Percentiles rank a stretch among this genome's conserved stretches.
These are phyloP conservation scores for Trametes sp. DNA, from an alignment of 1,284 basidiomycete species.

Conservation along the genomic window DNA sequence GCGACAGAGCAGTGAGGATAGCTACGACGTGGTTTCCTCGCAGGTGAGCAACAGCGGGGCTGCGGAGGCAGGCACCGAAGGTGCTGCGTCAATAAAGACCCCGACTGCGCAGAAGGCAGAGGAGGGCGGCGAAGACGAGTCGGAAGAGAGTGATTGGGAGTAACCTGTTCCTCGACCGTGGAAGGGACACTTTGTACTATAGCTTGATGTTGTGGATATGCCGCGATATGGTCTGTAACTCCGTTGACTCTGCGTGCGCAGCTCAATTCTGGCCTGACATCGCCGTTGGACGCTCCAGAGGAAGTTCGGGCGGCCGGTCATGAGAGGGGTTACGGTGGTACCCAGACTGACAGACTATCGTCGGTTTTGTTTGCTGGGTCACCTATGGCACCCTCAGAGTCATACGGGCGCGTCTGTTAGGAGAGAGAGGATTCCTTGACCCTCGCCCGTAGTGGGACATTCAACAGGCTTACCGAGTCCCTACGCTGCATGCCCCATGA, in stretches of 20 bases:
- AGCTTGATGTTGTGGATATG: neutral
- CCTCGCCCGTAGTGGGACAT: too few relatives aligned
- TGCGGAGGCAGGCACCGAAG: slow-evolving; percentile 3
- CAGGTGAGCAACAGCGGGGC: slow-evolving; percentile 43
- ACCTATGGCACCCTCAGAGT: too few relatives aligned
- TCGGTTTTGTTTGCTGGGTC: too few relatives aligned
- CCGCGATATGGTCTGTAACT: neutral
- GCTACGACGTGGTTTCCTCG: slow-evolving; percentile 76
- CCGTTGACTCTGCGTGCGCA: neutral
- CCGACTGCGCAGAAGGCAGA: slow-evolving; percentile 42
- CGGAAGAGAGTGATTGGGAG: slow-evolving; percentile 76
- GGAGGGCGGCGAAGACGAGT: slow-evolving; percentile 45
- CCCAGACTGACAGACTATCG: too few relatives aligned
- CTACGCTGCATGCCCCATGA: too few relatives aligned
- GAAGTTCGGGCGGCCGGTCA: too few relatives aligned
- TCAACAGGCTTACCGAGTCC: too few relatives aligned
- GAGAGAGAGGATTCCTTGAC: too few relatives aligned
- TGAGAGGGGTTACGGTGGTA: too few relatives aligned
- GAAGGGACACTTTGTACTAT: neutral
- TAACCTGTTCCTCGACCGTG: slow-evolving; percentile 37
- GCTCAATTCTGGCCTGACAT: too few relatives aligned
- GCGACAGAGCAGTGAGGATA: slow-evolving; percentile 69
- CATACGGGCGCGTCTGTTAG: too few relatives aligned
- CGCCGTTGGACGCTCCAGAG: too few relatives aligned
- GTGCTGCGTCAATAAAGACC: slow-evolving; percentile 17